Conservation (phyloP, 768 basidiomycete genomes). For the Auricularia sp. region DNA sequence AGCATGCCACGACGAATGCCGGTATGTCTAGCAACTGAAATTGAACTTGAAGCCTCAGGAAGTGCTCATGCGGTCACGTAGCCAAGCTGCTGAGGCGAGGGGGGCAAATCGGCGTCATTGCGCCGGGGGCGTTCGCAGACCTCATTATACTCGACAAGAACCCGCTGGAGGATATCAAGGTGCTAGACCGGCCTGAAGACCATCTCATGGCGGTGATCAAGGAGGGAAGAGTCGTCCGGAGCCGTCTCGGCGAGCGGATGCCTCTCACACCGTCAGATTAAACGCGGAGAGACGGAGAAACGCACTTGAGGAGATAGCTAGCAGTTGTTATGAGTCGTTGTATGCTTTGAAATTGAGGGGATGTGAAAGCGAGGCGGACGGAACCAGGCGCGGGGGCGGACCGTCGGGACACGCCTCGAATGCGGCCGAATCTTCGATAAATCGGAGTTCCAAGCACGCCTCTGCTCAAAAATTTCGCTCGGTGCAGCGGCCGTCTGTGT, state of each 20-base stretch:
- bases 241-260: conserved; percentile 14
- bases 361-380: not conserved
- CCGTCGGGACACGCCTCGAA: not conserved
- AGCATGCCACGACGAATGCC: conserved; percentile 34
- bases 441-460: not conserved
- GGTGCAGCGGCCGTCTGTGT: not conserved
- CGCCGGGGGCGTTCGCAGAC: conserved; percentile 29
- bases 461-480: not conserved
- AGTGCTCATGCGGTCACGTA: not conserved
- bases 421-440: not conserved
- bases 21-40: conserved; percentile 10
- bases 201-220: conserved; percentile 29
- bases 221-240: conserved; percentile 22
- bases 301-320: too few species aligned
- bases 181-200: conserved; percentile 32
- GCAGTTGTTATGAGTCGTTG: too few species aligned
- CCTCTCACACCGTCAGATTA: not conserved
- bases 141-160: conserved; percentile 30
- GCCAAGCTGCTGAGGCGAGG: conserved; percentile 27
- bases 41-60: too few species aligned
- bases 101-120: conserved; percentile 25
- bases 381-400: not conserved
- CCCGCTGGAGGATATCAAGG: conserved; percentile 31
- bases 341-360: too few species aligned
- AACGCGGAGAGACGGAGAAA: too few species aligned